Base-by-base conservation (phyloP, 108 stramenopile genomes). In the Stephanodiscus triporus region DNA sequence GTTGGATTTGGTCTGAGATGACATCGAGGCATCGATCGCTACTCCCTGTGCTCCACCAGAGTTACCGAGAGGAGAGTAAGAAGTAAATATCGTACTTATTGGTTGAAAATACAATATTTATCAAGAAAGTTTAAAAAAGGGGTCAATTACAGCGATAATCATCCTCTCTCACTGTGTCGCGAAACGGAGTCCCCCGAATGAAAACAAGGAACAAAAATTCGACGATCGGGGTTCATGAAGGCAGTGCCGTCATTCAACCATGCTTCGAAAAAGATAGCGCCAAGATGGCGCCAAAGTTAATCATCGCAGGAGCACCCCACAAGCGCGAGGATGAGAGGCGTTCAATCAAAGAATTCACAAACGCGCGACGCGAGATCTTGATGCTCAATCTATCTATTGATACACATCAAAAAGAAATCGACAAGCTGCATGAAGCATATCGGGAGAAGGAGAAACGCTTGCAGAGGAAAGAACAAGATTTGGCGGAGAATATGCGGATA, bases 321-420 rank as follows among this genome's bases (percentile, higher is more conserved):
- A 34, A n/a, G 6, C 7, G n/a, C 4, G 22, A 40, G 2, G 66
- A 75, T 34, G 57, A 54, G 2, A 47, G 36, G 64, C 49, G 50
- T 30, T 75, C 65, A 0, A 50, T 66, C 2, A 60, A 60, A 14
- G 66, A 66, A 16, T 75, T 75, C 30, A 37, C 60, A 26, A 30
- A 42, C 20, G 61, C 60, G 45, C 47, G 57, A 60, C 56, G 73
- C 10, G 65, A 75, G 47, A 75, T 75, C 43, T 66, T 75, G 7
- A 26, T 75, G 47, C 47, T 75, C 19, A 66, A 66, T 50, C 54
- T 75, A 30, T 30, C 56, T 27, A 66, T 75, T 6, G 40, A 66
- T 0, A 50, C 73, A 22, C 58, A 66, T 29, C 47, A 75, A 34
- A 66, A 75, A 48, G 34, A 66, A n/a, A 60, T 66, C 9, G 45